Conservation (phyloP, 148 eudicot genomes). For the Spergularia marina region DNA sequence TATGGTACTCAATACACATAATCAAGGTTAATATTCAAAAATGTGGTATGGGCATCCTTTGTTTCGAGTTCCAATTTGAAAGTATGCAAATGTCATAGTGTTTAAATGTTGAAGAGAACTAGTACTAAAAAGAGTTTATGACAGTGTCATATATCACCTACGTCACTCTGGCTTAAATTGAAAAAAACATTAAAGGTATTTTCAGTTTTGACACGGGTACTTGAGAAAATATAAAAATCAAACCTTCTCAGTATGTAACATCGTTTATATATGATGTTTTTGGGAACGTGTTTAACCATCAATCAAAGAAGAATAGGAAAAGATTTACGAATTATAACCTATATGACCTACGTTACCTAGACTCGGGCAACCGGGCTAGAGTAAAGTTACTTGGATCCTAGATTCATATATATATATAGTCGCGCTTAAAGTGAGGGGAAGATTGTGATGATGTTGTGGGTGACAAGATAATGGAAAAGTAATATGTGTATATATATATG, state of each 20-base stretch:
- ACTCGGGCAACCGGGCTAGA: neutral
- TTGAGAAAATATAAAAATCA: too few relatives aligned
- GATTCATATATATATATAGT: neutral
- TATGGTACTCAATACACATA: slow-evolving; percentile 10
- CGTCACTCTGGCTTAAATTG: neutral
- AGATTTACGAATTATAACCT: too few relatives aligned
- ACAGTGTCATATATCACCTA: neutral
- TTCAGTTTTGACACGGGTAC: too few relatives aligned
- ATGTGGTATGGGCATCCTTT: slow-evolving; percentile 17
- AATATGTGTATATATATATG: too few relatives aligned
- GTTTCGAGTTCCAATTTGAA: slow-evolving; percentile 9
- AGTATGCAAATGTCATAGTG: slow-evolving; percentile 12
- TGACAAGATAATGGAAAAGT: neutral
- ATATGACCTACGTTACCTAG: neutral
- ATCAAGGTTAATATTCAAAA: slow-evolving; percentile 6
- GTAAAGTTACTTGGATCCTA: neutral
- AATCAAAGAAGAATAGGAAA: too few relatives aligned
- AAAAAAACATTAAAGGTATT: too few relatives aligned
- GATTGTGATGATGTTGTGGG: neutral
- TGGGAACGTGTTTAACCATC: neutral
- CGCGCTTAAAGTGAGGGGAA: neutral
- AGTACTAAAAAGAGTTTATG: neutral
- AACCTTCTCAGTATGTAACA: too few relatives aligned
- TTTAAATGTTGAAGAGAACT: neutral
- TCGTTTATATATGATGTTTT: too few relatives aligned